Evolutionary conservation across 192 early-diverging fungal genomes (phyloP).

Genomic region (Linnemannia schmuckeri): DNA sequence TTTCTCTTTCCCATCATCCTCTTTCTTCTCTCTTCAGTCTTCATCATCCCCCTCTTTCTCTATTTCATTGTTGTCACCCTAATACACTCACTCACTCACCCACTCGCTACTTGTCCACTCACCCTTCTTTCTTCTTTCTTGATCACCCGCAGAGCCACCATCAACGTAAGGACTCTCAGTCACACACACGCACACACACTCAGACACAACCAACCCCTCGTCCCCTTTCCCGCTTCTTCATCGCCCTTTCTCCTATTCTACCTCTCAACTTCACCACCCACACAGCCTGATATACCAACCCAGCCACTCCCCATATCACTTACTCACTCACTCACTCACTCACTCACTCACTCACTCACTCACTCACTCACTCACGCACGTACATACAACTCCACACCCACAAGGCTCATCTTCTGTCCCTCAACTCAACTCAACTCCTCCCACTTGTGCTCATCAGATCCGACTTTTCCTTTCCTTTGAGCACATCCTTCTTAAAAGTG

Average conservation of each 20-base stretch:
- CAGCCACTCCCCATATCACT: neutral
- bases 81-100: slow-evolving; percentile 50
- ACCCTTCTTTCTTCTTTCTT: neutral
- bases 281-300: neutral
- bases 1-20: neutral
- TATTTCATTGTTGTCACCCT: slow-evolving; percentile 21
- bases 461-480: no score
- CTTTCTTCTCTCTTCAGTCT: neutral
- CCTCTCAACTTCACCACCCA: neutral
- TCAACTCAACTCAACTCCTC: no score
- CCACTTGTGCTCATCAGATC: neutral
- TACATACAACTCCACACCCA: neutral
- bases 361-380: neutral
- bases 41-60: slow-evolving; percentile 8
- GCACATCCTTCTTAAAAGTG: no score
- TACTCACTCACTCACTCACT: neutral
- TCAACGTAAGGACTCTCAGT: neutral
- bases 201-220: neutral
- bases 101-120: slow-evolving; percentile 34
- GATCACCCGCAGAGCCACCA: slow-evolving; percentile 6
- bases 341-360: neutral
- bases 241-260: neutral
- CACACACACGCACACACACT: neutral
- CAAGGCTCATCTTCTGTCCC: neutral
- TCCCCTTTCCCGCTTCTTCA: no score